Evolutionary conservation across 192 early-diverging fungal genomes (phyloP).

Genomic region (Spizellomyces sp.): DNA sequence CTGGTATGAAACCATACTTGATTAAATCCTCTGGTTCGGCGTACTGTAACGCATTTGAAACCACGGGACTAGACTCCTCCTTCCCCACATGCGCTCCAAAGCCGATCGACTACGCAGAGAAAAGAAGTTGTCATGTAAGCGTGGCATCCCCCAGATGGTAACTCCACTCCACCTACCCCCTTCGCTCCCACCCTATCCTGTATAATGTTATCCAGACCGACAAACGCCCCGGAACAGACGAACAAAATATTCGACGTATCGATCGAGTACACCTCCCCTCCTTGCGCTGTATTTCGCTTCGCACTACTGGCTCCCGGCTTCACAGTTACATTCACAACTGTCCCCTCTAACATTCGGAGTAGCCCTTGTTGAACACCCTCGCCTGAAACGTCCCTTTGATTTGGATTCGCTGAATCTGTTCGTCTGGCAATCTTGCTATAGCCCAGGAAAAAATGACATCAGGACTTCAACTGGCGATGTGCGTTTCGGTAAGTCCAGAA

Average conservation of each 20-base stretch:
- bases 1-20: constrained; percentile 86
- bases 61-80: neutral
- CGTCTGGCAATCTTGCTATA: constrained; percentile 77
- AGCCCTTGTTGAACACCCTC: constrained; percentile 89
- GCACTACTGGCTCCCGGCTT: constrained; percentile 62
- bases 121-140: neutral
- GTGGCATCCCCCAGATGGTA: neutral
- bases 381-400: constrained; percentile 77
- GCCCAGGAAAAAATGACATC: too few species aligned
- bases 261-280: constrained; percentile 79
- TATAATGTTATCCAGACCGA: constrained; percentile 81
- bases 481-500: neutral
- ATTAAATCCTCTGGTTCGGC: constrained; percentile 78
- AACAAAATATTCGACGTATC: constrained; percentile 92
- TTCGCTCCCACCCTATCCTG: constrained; percentile 71
- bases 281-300: constrained; percentile 22
- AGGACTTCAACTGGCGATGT: neutral
- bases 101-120: constrained; percentile 60
- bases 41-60: constrained; percentile 59
- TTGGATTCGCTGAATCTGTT: constrained; percentile 63
- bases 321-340: constrained; percentile 82
- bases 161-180: constrained; percentile 37
- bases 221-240: constrained; percentile 86
- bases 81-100: constrained; percentile 62
- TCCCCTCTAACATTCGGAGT: constrained; percentile 87